Evolutionary conservation across 148 eudicot species (phyloP), one percentile per base, ranked within the genome.

Genomic region (Vaccinium vitisidaea): DNA sequence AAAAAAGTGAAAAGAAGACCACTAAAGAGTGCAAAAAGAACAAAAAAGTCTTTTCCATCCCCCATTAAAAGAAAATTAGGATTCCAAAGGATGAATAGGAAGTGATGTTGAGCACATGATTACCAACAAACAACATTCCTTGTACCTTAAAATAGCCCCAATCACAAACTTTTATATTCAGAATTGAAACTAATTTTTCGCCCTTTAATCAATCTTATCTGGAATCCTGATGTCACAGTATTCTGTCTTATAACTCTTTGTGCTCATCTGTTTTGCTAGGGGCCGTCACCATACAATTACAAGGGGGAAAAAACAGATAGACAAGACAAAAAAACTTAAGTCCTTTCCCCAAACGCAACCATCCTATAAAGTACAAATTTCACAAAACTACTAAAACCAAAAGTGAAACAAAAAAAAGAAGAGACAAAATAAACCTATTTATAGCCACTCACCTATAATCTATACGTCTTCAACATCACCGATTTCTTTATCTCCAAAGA

Each of bases 221-320:
- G 43, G 59, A 52, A 78, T 25, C 59, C 43, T 52, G 80, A 5
- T 13, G 46, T 55, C 5, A 2, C 43, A 52, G 15, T 54, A 78
- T 13, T 53, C 46, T 30, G 15, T 30, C 67, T 32, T 48, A 30
- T 56, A 78, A 54, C 39, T 13, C 15, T 67, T 25, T 23, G 73
- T 67, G 39, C 73, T 25, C 32, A 27, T 67, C 73, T 67, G 25
- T 65, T 67, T 67, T 67, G 73, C 73, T 67, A 67, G 73, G 73
- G 36, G 16, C 6, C 13, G 7, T 67, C 73, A 67, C 73, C 39
- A 67, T 67, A 67, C 73, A 67, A 25, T 67, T 27, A 30, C 69
- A 25, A 25, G 6, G 2, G 2, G 73, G 12, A 23, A 65, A 65
- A 65, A 65, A 65, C 32, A 14, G 3, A 12, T 10, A 67, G 16